Evolutionary conservation across 2,329 filamentous ascomycete species (phyloP), one percentile per base, ranked within the genome.

Genomic region (Neonectria punicea): DNA sequence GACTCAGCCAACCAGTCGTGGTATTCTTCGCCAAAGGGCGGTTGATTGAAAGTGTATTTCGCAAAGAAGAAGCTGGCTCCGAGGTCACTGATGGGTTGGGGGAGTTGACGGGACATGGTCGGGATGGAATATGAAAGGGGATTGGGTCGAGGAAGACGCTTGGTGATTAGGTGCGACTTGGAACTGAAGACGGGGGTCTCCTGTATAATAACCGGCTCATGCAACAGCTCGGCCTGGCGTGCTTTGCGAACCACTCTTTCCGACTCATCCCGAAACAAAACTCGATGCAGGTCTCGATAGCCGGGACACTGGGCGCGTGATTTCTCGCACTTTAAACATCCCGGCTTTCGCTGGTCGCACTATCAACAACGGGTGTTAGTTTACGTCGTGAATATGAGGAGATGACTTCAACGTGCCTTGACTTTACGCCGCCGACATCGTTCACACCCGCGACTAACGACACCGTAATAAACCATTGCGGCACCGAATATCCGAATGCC

Each of bases 251-350:
- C 68, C 5, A 69, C 67, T 51, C 69, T 59, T 47, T 58, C 43
- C 34, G 68, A 67, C 57, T 76, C 74, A 55, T 76, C 70, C 8
- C 74, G 72, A 41, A 76, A 76, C 0, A 72, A 2, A 20, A 75
- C 41, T 16, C 71, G 55, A 10, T 57, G 28, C 1, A 76, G 58
- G 41, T 75, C 47, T n/a, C 74, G 70, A 39, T 69, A 76, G 14
- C 74, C 74, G 2, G 70, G 72, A 43, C 74, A 76, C 30, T 61
- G 28, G n/a, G 25, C 63, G 16, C 65, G 63, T 10, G 58, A 46
- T 32, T 70, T 74, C 47, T 74, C 67, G 53, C 74, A 76, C 53
- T 58, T 70, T 20, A 72, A 46, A 51, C 74, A 76, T 44, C 32
- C 58, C 1, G 74, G 74, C 43, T 55, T 71, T 18, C 66, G 56